Evolutionary conservation across 108 stramenopile genomes (phyloP).

Genomic region (Schizochytrium sp.): DNA sequence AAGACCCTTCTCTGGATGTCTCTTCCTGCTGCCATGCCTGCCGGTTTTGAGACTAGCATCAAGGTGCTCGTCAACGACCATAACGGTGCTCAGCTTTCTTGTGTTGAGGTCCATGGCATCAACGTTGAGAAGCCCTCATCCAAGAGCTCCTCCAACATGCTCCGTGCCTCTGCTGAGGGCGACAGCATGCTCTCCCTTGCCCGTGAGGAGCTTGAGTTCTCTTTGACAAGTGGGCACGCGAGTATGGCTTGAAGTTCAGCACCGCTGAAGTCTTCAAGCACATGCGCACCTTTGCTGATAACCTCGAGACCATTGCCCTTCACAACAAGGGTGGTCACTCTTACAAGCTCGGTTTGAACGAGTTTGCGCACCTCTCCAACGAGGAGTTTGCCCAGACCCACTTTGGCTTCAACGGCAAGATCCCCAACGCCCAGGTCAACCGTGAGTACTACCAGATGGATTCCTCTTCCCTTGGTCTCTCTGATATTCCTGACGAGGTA

Average conservation of each 20-base stretch:
- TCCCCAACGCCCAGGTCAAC: not conserved
- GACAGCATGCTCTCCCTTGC: not conserved
- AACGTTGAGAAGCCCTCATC: conserved; percentile 21
- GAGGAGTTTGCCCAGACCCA: conserved; percentile 85
- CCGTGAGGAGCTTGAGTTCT: conserved; percentile 43
- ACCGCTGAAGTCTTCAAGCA: conserved; percentile 4
- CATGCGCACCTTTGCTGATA: conserved; percentile 66
- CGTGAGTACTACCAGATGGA: conserved; percentile 58
- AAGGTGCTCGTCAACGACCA: conserved; percentile 58
- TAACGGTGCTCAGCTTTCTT: conserved; percentile 57
- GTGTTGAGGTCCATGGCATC: conserved; percentile 16
- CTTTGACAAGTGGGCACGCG: conserved; percentile 47
- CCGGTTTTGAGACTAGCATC: conserved; percentile 42
- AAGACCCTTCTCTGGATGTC: conserved; percentile 30
- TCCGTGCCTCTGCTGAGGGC: conserved; percentile 16
- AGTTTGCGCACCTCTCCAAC: conserved; percentile 86
- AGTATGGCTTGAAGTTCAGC: conserved; percentile 11
- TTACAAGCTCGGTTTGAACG: conserved; percentile 88
- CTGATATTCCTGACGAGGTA: conserved; percentile 67
- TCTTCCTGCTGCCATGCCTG: conserved; percentile 20
- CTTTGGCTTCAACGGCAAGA: conserved; percentile 72
- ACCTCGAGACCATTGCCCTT: conserved; percentile 63
- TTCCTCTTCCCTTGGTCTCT: not conserved
- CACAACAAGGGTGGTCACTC: conserved; percentile 80
- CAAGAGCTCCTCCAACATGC: not conserved